Evolutionary conservation across 768 basidiomycete genomes (phyloP), one percentile per base, ranked within the genome.

Genomic region (Podaxis mareebaensis): DNA sequence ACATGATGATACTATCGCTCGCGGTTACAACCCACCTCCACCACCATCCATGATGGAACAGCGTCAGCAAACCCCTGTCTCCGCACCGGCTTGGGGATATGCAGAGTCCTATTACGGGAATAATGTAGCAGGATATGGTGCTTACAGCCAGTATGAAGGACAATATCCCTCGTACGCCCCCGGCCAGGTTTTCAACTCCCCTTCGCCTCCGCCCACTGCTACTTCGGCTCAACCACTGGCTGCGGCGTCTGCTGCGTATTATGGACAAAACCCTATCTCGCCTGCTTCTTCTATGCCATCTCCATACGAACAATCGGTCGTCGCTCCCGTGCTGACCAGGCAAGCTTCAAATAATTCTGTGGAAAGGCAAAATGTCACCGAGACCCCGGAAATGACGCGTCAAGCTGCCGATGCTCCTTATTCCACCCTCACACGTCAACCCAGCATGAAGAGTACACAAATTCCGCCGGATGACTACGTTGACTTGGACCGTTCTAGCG

Each of bases 1-100:
- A 4, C 77, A 76, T 51, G 75, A 78, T 51, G 78, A 78, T 61
- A 75, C 72, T 51, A 70, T 76, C 59, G 74, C 75, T 22, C 74
- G 73, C 30, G 78, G 81, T 0, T 81, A 74, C 68, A 84, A 83
- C 63, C 84, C 84, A 17, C 81, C 84, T 24, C 85, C 84, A 22
- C 85, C 87, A 1, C 88, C 88, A n/a, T 78, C 81, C 30, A 89
- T 89, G 88, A 79, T 85, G 56, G 83, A 89, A 67, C 77, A 78
- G 52, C 82, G 80, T 65, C 65, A 76, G 52, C 73, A 77, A 39
- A 72, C 73, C 4, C 73, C 75, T 40, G 73, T 72, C 17, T 75
- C 78, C 11, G 72, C 73, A 0, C 74, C 76, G 36, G 73, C 75
- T 38, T 67, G 73, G 24, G 73, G 72, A 65, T 76, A 76, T 39